Base-by-base conservation (phyloP, 73 alveolate genomes). In the Effrenium voratum region DNA sequence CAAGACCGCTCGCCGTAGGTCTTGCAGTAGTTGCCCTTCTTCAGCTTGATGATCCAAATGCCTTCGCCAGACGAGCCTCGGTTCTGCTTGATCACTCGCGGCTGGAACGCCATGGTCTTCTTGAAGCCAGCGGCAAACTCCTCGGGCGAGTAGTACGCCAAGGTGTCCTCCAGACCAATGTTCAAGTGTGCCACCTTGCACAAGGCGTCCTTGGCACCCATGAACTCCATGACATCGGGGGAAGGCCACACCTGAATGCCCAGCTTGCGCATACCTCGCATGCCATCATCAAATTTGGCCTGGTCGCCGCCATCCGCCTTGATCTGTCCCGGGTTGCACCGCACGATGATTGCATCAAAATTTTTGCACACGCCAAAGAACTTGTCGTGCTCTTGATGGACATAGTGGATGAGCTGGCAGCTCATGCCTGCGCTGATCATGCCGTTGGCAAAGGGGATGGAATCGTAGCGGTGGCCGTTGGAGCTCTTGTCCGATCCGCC, bases 221-320 rank as follows among this genome's bases (percentile, higher is more conserved):
- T 28, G 46, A 26, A 32, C 87, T 76, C 59, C 87, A 76, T 30
- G 15, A 76, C 87, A 22, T 76, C 87, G 12, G 87, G 87, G 36
- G 87, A 40, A 40, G 87, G 87, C 87, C 87, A 76, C 34, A 76
- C 87, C 87, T 40, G n/a, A n/a, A n/a, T n/a, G n/a, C n/a, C n/a
- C n/a, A n/a, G n/a, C n/a, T n/a, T 68, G 80, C 80, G 41, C 80
- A 30, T 22, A 16, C 28, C 28, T 12, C 36, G 36, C 80, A 68
- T 68, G 36, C 36, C 45, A 26, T 68, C 80, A 38, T 68, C 80
- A 2, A 68, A 68, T 15, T n/a, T 26, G 45, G n/a, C n/a, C 2
- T 68, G 80, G 40, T 26, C 80, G 10, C 84, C 84, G 19, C 86
- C 86, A 13, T 40, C 86, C 3, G 86, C 86, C 55, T 36, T 75